Evolutionary conservation across 768 basidiomycete species (phyloP).

Genomic region (Mycena epipterygia): DNA sequence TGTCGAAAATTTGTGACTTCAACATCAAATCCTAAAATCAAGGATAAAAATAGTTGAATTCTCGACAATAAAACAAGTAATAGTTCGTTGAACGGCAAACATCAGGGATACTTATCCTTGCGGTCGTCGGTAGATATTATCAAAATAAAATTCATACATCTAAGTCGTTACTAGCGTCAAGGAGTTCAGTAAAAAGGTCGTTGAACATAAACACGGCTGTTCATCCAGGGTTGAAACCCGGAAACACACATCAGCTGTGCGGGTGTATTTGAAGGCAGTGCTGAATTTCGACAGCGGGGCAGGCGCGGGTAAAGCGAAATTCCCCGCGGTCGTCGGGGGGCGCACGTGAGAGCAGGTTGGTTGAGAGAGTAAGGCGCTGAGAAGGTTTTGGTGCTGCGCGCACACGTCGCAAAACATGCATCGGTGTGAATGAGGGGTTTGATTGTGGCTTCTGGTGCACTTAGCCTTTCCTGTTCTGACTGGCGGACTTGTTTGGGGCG

Average conservation of each 20-base stretch:
- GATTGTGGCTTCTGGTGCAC: not conserved
- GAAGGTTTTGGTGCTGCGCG: constrained; percentile 12
- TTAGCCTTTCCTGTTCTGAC: not conserved
- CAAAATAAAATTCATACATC: not conserved
- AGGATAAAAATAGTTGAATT: not conserved
- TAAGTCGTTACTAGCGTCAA: not conserved
- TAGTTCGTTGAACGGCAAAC: not conserved
- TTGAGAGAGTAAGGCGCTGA: not conserved
- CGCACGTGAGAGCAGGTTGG: not conserved
- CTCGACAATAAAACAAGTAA: too few species aligned
- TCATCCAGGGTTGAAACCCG: constrained; percentile 20
- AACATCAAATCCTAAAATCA: not conserved
- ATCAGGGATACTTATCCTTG: not conserved
- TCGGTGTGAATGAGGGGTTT: not conserved
- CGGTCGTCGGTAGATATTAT: not conserved
- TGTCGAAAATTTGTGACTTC: too few species aligned
- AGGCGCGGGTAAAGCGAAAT: not conserved
- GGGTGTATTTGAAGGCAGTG: constrained; percentile 4
- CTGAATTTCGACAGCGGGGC: not conserved
- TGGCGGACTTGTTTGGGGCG: not conserved
- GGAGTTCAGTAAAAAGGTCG: constrained; percentile 3
- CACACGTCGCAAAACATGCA: constrained; percentile 18
- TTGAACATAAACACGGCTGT: constrained; percentile 8
- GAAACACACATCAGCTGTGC: constrained; percentile 20
- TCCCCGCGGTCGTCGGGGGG: not conserved